Base-by-base conservation (phyloP, 306 rosid species). In the Casuarina glauca region DNA sequence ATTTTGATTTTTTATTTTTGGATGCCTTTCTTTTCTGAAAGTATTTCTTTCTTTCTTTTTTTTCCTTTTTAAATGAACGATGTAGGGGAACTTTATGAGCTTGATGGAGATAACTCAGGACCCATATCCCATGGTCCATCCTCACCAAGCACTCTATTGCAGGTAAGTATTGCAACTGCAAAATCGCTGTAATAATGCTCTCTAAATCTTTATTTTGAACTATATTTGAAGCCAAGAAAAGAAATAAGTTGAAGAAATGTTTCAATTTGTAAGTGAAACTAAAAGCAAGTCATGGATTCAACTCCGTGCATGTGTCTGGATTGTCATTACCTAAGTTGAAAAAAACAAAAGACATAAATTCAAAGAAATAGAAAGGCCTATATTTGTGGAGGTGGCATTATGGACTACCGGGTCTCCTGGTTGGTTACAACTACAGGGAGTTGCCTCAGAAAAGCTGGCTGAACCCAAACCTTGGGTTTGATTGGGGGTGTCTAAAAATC, bases 41-140 rank as follows among this genome's bases (percentile, higher is more conserved):
- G 9, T 20, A 19, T 8, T 67, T 79, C 9, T 8, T 67, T 82
- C 48, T 78, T 16, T 73, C 42, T 52, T 39, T 49, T 15, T 6
- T 11, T 36, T n/a, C 3, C 69, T 72, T 38, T 49, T 69, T 69
- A n/a, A 13, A 70, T 73, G 50, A 45, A 1, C 17, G 63, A 39
- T 79, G 74, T 54, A 93, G 98, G 96, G 42, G 83, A 82, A 52
- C 93, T 93, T 62, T 93, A 91, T 76, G 98, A 93, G 90, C 97
- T 93, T 57, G 98, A 93, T 69, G 98, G 98, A 69, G 87, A 96
- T 74, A 91, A 91, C 82, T 78, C 84, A 0, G 89, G 83, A 36
- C 93, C 98, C 41, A 87, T 93, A 73, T 89, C 89, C 71, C 98
- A 93, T 5, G 98, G 98, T 45, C 74, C 87, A 55, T 85, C 93